These are phyloP conservation scores for Linum trigynum DNA, from an alignment of 345 rosid species.

Conservation along the genomic window DNA sequence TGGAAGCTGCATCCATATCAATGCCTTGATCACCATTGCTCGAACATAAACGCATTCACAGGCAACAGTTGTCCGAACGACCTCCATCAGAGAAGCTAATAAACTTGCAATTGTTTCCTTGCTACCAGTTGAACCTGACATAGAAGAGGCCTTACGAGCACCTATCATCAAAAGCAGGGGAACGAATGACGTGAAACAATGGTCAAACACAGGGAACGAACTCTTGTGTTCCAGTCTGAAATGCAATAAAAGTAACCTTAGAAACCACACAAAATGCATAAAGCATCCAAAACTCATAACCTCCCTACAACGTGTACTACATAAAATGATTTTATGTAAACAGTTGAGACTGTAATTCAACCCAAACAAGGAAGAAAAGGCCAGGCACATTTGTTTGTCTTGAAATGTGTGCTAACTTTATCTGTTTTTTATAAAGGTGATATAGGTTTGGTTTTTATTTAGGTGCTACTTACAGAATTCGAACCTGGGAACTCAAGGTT, in stretches of 20 bases:
- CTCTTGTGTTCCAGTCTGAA: not conserved
- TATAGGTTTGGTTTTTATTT: no score
- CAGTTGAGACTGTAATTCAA: not conserved
- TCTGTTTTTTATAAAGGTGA: no score
- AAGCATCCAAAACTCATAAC: not conserved
- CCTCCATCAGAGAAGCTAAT: slow-evolving; percentile 93
- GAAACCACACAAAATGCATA: not conserved
- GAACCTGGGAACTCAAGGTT: no score
- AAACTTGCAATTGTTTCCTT: slow-evolving; percentile 89
- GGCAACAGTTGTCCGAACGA: slow-evolving; percentile 96
- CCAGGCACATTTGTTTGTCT: not conserved
- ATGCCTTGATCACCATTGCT: slow-evolving; percentile 96
- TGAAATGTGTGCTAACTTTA: no score
- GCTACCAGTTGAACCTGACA: slow-evolving; percentile 53
- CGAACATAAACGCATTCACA: slow-evolving; percentile 98
- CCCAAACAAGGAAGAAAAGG: not conserved
- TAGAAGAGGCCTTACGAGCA: slow-evolving; percentile 48
- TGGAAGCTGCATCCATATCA: slow-evolving; percentile 99
- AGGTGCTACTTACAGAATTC: no score
- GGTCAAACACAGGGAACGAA: not conserved
- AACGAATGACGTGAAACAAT: slow-evolving; percentile 7
- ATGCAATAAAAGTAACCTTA: slow-evolving; percentile 3
- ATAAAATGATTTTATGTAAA: not conserved
- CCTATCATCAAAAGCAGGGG: slow-evolving; percentile 23
- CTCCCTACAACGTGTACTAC: not conserved